A percentile compares a stretch with the other conserved stretches of the same genome.
Conservation (phyloP, 108 stramenopile species). For the Nitzschia sp. region DNA sequence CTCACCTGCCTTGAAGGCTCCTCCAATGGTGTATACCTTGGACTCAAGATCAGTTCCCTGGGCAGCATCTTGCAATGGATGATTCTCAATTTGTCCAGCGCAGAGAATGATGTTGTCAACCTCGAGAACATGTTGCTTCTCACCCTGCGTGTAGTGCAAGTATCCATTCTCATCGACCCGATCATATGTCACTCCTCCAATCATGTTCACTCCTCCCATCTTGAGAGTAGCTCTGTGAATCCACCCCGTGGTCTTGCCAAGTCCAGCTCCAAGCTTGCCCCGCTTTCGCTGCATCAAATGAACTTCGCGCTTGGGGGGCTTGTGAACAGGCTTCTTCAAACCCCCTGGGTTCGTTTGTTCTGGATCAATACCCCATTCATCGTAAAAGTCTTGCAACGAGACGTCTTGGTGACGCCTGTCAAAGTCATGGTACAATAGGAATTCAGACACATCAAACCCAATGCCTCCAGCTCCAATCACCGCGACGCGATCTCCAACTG, state of each 20-base stretch:
- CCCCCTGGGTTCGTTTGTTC: conserved; percentile 58
- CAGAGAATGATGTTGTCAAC: conserved; percentile 95
- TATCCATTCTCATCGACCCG: conserved; percentile 89
- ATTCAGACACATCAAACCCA: conserved; percentile 97
- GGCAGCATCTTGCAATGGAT: conserved; percentile 40
- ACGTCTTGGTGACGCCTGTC: conserved; percentile 57
- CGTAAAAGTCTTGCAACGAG: conserved; percentile 70
- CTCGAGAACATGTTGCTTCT: conserved; percentile 59
- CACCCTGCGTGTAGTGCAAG: conserved; percentile 75
- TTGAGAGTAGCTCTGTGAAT: conserved; percentile 91
- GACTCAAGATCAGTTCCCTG: conserved; percentile 29
- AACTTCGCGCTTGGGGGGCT: conserved; percentile 60
- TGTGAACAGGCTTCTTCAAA: conserved; percentile 23
- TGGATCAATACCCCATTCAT: conserved; percentile 94
- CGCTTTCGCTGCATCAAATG: conserved; percentile 92
- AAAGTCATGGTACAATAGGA: conserved; percentile 70
- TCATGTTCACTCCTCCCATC: conserved; percentile 82
- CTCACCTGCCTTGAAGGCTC: conserved; percentile 91
- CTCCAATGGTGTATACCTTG: conserved; percentile 89
- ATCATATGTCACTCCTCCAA: conserved; percentile 82
- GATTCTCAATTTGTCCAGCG: conserved; percentile 86
- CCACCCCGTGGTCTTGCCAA: conserved; percentile 98
- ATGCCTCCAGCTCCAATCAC: conserved; percentile 98
- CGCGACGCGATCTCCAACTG: conserved; percentile 88
- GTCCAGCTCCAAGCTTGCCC: conserved; percentile 83